Conservation (phyloP, 257 asterid species). For the Eustoma russellianum region DNA sequence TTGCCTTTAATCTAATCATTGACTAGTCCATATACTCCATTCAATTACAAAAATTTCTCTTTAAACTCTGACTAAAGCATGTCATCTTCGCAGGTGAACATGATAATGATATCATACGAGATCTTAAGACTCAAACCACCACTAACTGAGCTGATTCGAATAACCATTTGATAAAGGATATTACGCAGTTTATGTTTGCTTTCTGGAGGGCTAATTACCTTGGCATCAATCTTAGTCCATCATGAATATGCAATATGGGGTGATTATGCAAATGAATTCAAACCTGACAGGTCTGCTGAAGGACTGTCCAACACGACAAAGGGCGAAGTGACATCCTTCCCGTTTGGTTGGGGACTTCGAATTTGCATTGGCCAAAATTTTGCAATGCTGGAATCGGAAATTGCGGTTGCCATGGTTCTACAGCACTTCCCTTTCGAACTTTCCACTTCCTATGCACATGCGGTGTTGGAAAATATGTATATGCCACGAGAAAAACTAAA, state of each 20-base stretch:
- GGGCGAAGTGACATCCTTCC: conserved; percentile 10
- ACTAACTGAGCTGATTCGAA: too few relatives aligned
- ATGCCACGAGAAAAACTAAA: too few relatives aligned
- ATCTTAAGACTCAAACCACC: too few relatives aligned
- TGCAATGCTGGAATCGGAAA: conserved; percentile 13
- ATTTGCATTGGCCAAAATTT: conserved; percentile 23
- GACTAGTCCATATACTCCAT: too few relatives aligned
- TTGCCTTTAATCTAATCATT: too few relatives aligned
- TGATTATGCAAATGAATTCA: conserved; percentile 11
- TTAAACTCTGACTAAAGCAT: too few relatives aligned
- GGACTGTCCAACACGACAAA: conserved; percentile 22
- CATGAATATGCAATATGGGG: conserved; percentile 15
- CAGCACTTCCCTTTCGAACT: not conserved
- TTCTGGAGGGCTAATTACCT: conserved; percentile 30
- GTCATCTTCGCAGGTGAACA: too few relatives aligned
- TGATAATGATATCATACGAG: too few relatives aligned
- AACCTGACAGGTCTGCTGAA: conserved; percentile 22
- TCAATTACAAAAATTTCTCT: too few relatives aligned
- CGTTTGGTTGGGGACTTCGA: conserved; percentile 24
- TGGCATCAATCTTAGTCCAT: conserved; percentile 27
- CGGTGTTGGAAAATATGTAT: too few relatives aligned
- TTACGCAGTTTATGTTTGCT: conserved; percentile 30
- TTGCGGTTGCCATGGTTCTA: not conserved
- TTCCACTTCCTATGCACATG: conserved; percentile 1
- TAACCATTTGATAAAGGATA: conserved; percentile 11